phyloP scores from a whole-genome alignment of 352 stramenopile genomes.

The Globisporangium iwayamae region DNA sequence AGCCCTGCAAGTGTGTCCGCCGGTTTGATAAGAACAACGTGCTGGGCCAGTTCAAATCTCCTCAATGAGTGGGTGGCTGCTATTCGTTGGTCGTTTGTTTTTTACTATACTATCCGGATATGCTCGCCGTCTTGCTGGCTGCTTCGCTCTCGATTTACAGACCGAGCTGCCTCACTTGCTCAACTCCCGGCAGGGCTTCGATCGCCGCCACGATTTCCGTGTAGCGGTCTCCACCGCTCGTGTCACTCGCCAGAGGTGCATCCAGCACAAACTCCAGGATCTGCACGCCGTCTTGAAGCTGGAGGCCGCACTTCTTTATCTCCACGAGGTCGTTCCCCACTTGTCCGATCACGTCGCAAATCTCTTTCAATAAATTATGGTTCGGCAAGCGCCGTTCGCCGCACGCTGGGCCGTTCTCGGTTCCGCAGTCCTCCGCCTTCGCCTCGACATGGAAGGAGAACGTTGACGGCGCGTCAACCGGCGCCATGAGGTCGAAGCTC shows the following conservation, averaged over 20 bases:
- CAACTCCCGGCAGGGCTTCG: constrained; percentile 36
- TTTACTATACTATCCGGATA: constrained; percentile 11
- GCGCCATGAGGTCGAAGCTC: constrained; percentile 19
- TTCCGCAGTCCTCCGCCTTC: constrained; percentile 30
- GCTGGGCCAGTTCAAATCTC: not conserved
- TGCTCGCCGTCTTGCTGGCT: not conserved
- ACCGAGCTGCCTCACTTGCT: constrained; percentile 25
- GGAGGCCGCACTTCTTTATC: constrained; percentile 81
- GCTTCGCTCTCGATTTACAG: not conserved
- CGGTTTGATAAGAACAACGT: not conserved
- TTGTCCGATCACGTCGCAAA: constrained; percentile 73
- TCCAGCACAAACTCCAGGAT: constrained; percentile 79
- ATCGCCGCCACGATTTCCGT: constrained; percentile 38
- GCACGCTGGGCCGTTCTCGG: constrained; percentile 32
- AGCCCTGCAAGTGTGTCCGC: not conserved
- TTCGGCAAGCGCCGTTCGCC: constrained; percentile 62
- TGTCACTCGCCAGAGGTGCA: constrained; percentile 21
- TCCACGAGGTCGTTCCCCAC: constrained; percentile 57
- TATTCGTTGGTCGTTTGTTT: not conserved
- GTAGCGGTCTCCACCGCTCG: constrained; percentile 22
- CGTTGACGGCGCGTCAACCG: constrained; percentile 20
- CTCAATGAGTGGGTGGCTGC: not conserved
- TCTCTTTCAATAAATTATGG: constrained; percentile 85
- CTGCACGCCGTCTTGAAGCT: constrained; percentile 70
- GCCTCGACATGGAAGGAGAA: constrained; percentile 74